Conservation (phyloP, 2,329 filamentous ascomycete genomes). For the Samsoniella hepiali region DNA sequence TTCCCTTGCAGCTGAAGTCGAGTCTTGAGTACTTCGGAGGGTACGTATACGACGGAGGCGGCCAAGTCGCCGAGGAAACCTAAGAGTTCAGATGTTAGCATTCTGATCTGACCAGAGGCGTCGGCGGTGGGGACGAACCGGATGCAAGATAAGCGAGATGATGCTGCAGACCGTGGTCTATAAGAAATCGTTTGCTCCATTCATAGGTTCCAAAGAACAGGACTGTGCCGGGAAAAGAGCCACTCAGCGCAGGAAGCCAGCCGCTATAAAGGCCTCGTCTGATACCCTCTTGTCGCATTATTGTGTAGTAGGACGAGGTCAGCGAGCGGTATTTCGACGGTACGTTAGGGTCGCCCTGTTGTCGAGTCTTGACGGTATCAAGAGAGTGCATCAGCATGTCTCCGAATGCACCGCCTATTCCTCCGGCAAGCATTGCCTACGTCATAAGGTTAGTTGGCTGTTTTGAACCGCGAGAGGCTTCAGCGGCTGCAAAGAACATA, state of each 20-base stretch:
- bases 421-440: conserved; percentile 92
- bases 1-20: conserved; percentile 90
- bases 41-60: conserved; percentile 90
- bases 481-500: conserved; percentile 26
- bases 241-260: conserved; percentile 85
- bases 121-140: conserved; percentile 48
- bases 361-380: conserved; percentile 96
- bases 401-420: conserved; percentile 85
- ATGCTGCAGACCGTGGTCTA: conserved; percentile 78
- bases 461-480: background rate
- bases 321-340: conserved; percentile 91
- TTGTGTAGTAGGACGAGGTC: conserved; percentile 86
- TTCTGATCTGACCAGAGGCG: background rate
- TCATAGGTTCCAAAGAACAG: conserved; percentile 97
- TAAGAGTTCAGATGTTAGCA: conserved; percentile 31
- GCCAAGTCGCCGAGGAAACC: conserved; percentile 92
- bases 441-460: conserved; percentile 15
- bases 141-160: conserved; percentile 82
- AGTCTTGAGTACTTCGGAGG: conserved; percentile 97
- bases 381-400: conserved; percentile 99
- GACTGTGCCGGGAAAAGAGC: conserved; percentile 89
- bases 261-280: conserved; percentile 85
- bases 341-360: conserved; percentile 91
- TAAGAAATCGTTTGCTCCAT: conserved; percentile 84
- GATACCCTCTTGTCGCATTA: conserved; percentile 87